Evolutionary conservation across 768 basidiomycete genomes (phyloP).

Genomic region (Hericium erinaceus): DNA sequence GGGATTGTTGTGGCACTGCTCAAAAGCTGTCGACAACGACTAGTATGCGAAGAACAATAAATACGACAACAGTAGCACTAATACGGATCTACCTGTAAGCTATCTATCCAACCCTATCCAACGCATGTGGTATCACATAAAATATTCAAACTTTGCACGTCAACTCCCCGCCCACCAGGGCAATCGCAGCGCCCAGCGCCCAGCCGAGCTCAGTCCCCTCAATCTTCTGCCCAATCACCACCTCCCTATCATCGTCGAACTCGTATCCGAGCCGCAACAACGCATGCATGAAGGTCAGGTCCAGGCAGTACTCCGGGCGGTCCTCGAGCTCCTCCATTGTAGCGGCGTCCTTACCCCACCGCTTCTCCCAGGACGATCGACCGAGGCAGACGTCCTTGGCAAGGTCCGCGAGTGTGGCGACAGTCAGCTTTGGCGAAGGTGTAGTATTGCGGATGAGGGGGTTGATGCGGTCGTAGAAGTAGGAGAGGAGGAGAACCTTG

Average conservation of each 20-base stretch:
- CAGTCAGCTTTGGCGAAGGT: constrained; percentile 16
- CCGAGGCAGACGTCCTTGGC: constrained; percentile 73
- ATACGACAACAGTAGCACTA: neutral
- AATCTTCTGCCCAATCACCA: constrained; percentile 80
- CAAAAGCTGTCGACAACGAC: no score
- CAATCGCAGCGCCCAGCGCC: constrained; percentile 81
- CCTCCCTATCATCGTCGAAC: constrained; percentile 57
- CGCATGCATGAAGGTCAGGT: constrained; percentile 92
- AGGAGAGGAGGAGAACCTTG: constrained; percentile 84
- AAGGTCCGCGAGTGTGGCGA: constrained; percentile 52
- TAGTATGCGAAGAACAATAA: no score
- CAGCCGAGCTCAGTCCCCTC: constrained; percentile 88
- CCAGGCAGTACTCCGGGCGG: constrained; percentile 91
- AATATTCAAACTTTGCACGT: constrained; percentile 34
- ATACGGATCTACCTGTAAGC: neutral
- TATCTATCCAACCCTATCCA: neutral
- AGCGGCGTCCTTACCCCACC: constrained; percentile 34
- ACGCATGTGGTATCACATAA: neutral
- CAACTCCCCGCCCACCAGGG: constrained; percentile 55
- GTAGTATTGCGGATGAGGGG: constrained; percentile 49
- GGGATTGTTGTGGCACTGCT: no score
- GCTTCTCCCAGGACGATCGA: constrained; percentile 42
- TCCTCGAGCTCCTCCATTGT: constrained; percentile 64
- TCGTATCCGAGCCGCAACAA: constrained; percentile 87
- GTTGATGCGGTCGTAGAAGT: constrained; percentile 91